Conservation (phyloP, 2,329 filamentous ascomycete genomes). For the Colletotrichum neosansevieriae region DNA sequence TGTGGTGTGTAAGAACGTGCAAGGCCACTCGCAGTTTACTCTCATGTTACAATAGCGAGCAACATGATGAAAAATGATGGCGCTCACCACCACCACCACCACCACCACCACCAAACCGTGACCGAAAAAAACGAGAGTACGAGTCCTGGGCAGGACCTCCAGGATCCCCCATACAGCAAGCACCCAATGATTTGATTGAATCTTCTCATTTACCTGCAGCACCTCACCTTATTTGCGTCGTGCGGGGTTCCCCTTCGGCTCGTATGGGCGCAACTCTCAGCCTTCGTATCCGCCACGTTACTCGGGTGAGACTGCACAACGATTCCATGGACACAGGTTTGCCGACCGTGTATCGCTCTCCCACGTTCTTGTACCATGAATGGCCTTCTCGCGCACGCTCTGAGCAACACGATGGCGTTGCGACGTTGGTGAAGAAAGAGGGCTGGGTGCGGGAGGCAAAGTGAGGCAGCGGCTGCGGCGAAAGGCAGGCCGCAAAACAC, state of each 20-base stretch:
- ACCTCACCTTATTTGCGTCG: no score
- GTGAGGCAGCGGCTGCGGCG: slow-evolving; percentile 8
- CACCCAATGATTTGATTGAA: no score
- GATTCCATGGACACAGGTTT: background rate
- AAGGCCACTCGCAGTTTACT: background rate
- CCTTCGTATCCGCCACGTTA: background rate
- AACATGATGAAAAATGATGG: no score
- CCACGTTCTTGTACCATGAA: background rate
- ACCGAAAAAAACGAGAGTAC: no score
- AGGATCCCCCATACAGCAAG: no score
- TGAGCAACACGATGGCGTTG: slow-evolving; percentile 8
- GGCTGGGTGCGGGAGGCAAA: background rate
- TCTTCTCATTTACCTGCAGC: no score
- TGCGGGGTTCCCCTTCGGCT: no score
- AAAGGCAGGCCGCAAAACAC: slow-evolving; percentile 2
- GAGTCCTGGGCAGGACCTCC: no score
- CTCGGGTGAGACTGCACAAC: background rate
- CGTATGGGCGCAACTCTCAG: no score
- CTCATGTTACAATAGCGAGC: background rate
- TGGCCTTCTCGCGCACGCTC: background rate
- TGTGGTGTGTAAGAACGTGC: slow-evolving; percentile 11
- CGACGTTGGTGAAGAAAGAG: background rate
- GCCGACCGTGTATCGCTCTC: background rate
- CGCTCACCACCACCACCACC: no score
- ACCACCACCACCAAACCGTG: no score